phyloP scores from a whole-genome alignment of 106 monocot genomes.

The Ottelia alismoides region DNA sequence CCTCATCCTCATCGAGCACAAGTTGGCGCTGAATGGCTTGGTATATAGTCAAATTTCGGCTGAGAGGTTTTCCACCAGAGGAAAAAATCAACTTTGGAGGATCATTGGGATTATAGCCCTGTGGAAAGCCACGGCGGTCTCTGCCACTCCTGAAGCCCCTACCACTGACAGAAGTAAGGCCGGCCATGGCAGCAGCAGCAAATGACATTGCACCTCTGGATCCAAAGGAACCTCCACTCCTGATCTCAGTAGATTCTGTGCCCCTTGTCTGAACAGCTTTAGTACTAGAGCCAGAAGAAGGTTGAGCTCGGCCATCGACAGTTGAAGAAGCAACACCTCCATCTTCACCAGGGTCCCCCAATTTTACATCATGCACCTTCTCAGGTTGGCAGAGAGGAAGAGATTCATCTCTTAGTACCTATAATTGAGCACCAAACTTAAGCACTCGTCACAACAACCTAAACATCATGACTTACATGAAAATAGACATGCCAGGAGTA shows the following conservation, averaged over 20 bases:
- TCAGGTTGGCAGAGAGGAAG: slow-evolving; percentile 69
- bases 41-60: slow-evolving; percentile 82
- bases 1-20: slow-evolving; percentile 57
- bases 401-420: slow-evolving; percentile 70
- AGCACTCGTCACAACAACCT: too few relatives aligned
- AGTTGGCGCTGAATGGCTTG: slow-evolving; percentile 92
- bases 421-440: slow-evolving; percentile 7
- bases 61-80: slow-evolving; percentile 73
- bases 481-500: not conserved
- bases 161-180: slow-evolving; percentile 73
- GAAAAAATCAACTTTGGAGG: slow-evolving; percentile 70
- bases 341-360: slow-evolving; percentile 74
- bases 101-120: slow-evolving; percentile 29
- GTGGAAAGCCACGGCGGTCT: slow-evolving; percentile 43
- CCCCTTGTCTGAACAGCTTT: slow-evolving; percentile 25
- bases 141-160: slow-evolving; percentile 63
- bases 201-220: slow-evolving; percentile 94
- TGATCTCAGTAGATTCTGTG: slow-evolving; percentile 39
- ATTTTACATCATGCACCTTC: slow-evolving; percentile 92
- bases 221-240: slow-evolving; percentile 47
- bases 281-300: slow-evolving; percentile 46
- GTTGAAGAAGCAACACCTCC: slow-evolving; percentile 32
- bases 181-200: slow-evolving; percentile 98
- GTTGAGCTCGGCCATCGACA: slow-evolving; percentile 44
- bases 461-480: not conserved